A percentile compares a stretch with the other conserved stretches of the same genome.
phyloP scores from a whole-genome alignment of 495 filamentous ascomycete species.

The Hapsidospora chrysogenum region DNA sequence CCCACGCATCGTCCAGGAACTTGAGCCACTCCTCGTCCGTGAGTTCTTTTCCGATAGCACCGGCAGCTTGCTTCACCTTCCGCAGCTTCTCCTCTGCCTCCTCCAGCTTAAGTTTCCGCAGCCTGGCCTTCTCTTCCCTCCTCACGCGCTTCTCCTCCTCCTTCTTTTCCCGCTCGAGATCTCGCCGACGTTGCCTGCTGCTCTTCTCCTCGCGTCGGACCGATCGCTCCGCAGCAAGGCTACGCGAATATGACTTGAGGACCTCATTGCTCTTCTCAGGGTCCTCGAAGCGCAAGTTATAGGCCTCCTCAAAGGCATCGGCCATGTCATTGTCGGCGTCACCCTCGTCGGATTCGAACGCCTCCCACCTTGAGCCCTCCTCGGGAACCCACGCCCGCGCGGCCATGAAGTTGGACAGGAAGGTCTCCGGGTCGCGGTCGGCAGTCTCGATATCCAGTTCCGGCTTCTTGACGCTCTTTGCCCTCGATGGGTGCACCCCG shows the following conservation, averaged over 20 bases:
- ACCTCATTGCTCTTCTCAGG: conserved; percentile 69
- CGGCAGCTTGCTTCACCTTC: conserved; percentile 75
- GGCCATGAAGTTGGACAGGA: conserved; percentile 75
- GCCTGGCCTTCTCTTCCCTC: conserved; percentile 64
- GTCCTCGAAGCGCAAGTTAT: conserved; percentile 93
- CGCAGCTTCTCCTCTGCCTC: conserved; percentile 69
- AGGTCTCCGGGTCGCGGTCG: conserved; percentile 80
- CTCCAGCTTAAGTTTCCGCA: conserved; percentile 75
- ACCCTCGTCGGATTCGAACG: conserved; percentile 84
- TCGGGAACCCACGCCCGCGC: conserved; percentile 73
- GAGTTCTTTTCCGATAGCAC: conserved; percentile 48
- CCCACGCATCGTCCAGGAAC: conserved; percentile 73
- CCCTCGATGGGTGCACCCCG: conserved; percentile 29
- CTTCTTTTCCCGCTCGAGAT: conserved; percentile 56
- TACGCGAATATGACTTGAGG: conserved; percentile 72
- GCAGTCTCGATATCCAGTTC: conserved; percentile 57
- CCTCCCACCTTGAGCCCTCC: conserved; percentile 40
- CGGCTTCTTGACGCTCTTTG: conserved; percentile 26
- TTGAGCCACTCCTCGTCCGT: conserved; percentile 63
- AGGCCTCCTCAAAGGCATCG: conserved; percentile 81
- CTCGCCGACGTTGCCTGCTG: conserved; percentile 56
- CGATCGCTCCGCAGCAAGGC: conserved; percentile 58
- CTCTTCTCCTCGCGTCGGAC: conserved; percentile 71
- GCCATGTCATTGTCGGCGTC: conserved; percentile 69
- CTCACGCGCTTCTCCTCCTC: conserved; percentile 61